These are phyloP conservation scores for Chlamydomonas incerta DNA, from an alignment of 139 green algal genomes.

Conservation along the genomic window DNA sequence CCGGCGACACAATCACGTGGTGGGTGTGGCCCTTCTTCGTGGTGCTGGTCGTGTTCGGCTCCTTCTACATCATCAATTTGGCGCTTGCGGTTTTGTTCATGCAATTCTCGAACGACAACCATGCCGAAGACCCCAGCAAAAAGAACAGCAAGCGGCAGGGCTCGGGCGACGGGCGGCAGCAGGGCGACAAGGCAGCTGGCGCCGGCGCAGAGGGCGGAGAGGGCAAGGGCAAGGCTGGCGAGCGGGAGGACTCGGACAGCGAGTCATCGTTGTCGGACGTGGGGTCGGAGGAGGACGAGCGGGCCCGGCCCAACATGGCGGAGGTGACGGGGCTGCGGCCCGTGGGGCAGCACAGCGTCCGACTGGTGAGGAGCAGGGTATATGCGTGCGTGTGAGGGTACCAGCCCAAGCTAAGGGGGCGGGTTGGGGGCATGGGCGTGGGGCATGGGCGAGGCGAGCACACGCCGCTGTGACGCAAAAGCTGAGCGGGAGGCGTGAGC, in stretches of 20 bases:
- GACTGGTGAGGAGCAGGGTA: neutral
- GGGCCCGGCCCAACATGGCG: neutral
- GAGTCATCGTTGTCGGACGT: neutral
- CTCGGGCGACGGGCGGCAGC: neutral
- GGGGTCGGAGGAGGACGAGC: neutral
- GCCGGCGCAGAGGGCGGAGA: neutral
- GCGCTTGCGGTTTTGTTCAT: slow-evolving; percentile 77
- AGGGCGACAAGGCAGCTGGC: neutral
- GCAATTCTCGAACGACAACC: slow-evolving; percentile 60
- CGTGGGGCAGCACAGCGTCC: neutral
- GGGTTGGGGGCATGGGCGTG: too few species aligned
- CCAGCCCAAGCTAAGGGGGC: too few species aligned
- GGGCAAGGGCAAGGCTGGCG: neutral
- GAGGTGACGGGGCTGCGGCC: neutral
- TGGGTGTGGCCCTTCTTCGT: slow-evolving; percentile 79
- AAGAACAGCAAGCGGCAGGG: neutral
- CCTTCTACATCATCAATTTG: slow-evolving; percentile 85
- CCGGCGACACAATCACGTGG: slow-evolving; percentile 9
- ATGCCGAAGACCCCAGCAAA: neutral
- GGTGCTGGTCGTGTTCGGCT: slow-evolving; percentile 78
- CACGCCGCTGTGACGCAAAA: too few species aligned
- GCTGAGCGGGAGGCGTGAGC: too few species aligned
- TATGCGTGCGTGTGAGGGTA: too few species aligned
- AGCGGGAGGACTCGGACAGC: neutral
- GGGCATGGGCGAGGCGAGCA: too few species aligned